phyloP scores from a whole-genome alignment of 441 rosid species.

The Adansonia grandidieri region DNA sequence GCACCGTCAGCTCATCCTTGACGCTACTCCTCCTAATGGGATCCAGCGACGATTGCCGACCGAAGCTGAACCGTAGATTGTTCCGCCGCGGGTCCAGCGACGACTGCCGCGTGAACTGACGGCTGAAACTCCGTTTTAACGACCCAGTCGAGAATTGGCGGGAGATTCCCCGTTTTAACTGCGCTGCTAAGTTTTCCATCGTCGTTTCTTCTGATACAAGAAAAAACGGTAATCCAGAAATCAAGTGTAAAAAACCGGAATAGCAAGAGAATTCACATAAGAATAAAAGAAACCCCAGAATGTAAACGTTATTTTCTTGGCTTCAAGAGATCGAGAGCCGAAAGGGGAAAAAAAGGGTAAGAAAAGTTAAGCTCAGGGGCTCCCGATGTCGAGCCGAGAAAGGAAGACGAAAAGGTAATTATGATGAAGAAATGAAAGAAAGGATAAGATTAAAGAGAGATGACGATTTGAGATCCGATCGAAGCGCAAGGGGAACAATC shows the following conservation, averaged over 20 bases:
- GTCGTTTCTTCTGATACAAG: background rate
- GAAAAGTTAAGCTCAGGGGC: background rate
- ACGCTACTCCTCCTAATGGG: conserved; percentile 48
- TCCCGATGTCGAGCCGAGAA: conserved; percentile 22
- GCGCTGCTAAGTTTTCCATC: conserved; percentile 50
- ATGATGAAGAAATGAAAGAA: background rate
- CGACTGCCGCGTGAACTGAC: conserved; percentile 52
- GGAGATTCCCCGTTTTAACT: conserved; percentile 60
- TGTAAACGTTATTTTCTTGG: background rate
- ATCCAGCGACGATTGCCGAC: conserved; percentile 35
- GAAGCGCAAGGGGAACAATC: conserved; percentile 19
- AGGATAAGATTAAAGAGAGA: background rate
- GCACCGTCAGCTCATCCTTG: conserved; percentile 60
- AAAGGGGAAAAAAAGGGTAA: background rate
- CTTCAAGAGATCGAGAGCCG: conserved; percentile 24
- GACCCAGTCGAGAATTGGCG: conserved; percentile 66
- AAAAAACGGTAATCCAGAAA: background rate
- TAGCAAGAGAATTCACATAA: background rate
- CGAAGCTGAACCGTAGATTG: conserved; percentile 59
- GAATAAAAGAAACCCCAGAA: background rate
- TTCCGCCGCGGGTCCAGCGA: conserved; percentile 61
- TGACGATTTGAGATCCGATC: conserved; percentile 28
- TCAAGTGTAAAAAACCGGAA: background rate
- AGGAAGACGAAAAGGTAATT: background rate
- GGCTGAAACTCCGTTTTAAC: conserved; percentile 43